Evolutionary conservation across 495 filamentous ascomycete genomes (phyloP), one percentile per base, ranked within the genome.

Genomic region (Penicillium pancosmium): DNA sequence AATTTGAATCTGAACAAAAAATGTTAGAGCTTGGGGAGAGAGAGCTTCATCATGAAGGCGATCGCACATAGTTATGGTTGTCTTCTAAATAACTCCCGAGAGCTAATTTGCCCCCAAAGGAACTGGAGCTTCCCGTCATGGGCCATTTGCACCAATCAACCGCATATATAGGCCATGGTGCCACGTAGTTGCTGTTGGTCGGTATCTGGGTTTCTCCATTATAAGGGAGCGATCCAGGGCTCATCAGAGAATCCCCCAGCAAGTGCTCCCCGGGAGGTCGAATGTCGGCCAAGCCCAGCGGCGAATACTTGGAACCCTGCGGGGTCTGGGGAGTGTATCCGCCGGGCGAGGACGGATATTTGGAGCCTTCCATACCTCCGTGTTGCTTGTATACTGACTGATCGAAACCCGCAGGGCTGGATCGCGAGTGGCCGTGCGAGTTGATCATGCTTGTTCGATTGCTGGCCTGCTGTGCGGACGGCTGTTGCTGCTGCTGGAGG

Each of bases 71-170:
- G 65, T 99, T 99, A 69, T 98, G 95, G 10, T 91, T 92, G 73
- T 99, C 94, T 76, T 99, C 94, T 52, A 97, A 73, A 66, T 97
- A 98, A 78, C 95, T 98, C 56, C 93, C 94, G 48, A 98, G 80
- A 4, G 94, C 94, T 63, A 99, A 82, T 68, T 97, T 98, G 21
- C 94, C 94, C 10, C 84, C 86, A 54, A 91, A 91, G 41, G 87
- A 84, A 52, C 86, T 76, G 5, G 72, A 73, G 27, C 68, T 86
- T 33, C 84, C 84, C 38, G 88, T 83, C 2, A 93, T 85, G n/a
- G 88, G 83, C 95, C 95, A 99, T 75, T 98, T 98, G 74, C 94
- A 99, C 95, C 95, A 99, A 78, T 99, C 95, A 61, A 95, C 90
- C 9, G 95, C 93, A 73, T 97, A 98, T 40, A 95, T 88, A 38